A percentile compares a stretch with the other conserved stretches of the same genome.
These are phyloP conservation scores for Phialophora macrospora DNA, from an alignment of 2,329 filamentous ascomycete genomes.

Conservation along the genomic window DNA sequence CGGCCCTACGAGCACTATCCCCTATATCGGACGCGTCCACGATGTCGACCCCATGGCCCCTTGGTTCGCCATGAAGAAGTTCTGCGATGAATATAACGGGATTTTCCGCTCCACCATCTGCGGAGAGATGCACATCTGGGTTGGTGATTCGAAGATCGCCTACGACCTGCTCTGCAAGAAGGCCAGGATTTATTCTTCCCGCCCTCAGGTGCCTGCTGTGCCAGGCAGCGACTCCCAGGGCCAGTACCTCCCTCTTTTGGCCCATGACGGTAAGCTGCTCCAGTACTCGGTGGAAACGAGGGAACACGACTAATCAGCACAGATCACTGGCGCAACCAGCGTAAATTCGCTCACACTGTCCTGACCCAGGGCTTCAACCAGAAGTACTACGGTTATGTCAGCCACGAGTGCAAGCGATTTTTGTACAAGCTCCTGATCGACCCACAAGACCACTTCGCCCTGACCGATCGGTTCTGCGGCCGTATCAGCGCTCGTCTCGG, in stretches of 20 bases:
- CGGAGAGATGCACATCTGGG: conserved; percentile 41
- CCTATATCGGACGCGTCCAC: conserved; percentile 40
- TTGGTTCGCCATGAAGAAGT: conserved; percentile 41
- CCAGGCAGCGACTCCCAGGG: conserved; percentile 39
- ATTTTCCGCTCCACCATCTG: conserved; percentile 41
- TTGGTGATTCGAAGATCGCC: conserved; percentile 38
- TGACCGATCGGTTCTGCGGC: conserved; percentile 40
- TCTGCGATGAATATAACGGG: conserved; percentile 38
- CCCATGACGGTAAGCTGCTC: conserved; percentile 36
- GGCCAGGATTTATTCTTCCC: conserved; percentile 40
- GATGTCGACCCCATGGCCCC: conserved; percentile 40
- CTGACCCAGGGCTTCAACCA: conserved; percentile 40
- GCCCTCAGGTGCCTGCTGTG: conserved; percentile 39
- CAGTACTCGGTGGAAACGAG: background rate
- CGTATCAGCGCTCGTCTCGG: conserved; percentile 39
- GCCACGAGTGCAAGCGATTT: conserved; percentile 40
- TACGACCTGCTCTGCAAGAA: conserved; percentile 41
- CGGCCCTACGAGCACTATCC: conserved; percentile 38
- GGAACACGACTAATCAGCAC: conserved; percentile 9
- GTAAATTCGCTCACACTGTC: conserved; percentile 41
- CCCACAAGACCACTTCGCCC: conserved; percentile 40
- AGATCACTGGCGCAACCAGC: conserved; percentile 41
- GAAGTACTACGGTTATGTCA: conserved; percentile 40
- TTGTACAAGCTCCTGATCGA: conserved; percentile 40
- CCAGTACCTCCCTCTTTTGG: conserved; percentile 40